These are phyloP conservation scores for Cadophora sp. DNA, from an alignment of 2,329 filamentous ascomycete species.

Conservation along the genomic window DNA sequence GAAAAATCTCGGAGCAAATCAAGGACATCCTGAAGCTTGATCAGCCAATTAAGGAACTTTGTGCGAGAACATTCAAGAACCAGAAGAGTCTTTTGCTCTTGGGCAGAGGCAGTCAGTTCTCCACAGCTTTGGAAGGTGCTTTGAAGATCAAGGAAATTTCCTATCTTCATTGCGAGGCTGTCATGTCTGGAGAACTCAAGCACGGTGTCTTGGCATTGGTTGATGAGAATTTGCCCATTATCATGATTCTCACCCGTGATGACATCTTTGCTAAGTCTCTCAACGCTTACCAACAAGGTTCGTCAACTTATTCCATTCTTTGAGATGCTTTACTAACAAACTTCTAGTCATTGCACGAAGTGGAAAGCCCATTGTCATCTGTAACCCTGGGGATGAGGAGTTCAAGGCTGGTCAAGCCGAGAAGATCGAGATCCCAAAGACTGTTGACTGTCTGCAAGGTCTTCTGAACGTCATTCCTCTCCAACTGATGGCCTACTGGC, in stretches of 20 bases:
- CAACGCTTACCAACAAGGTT: conserved; percentile 97
- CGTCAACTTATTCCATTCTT: conserved; percentile 39
- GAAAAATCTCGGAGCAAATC: conserved; percentile 89
- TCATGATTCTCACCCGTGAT: conserved; percentile 98
- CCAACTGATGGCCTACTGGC: conserved; percentile 98
- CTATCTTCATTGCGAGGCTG: conserved; percentile 98
- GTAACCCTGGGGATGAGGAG: conserved; percentile 88
- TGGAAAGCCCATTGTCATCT: conserved; percentile 98
- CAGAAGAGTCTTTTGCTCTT: conserved; percentile 95
- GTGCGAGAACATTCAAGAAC: conserved; percentile 90
- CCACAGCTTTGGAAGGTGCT: conserved; percentile 94
- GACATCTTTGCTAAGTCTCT: conserved; percentile 98
- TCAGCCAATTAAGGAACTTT: conserved; percentile 92
- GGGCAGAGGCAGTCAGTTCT: conserved; percentile 94
- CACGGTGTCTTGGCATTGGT: conserved; percentile 97
- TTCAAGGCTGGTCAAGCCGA: conserved; percentile 88
- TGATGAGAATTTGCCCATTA: conserved; percentile 97
- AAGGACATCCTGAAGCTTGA: conserved; percentile 90
- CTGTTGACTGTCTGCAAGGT: conserved; percentile 93
- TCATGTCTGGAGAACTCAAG: conserved; percentile 99
- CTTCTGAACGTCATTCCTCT: conserved; percentile 97
- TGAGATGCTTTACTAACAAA: conserved; percentile 40
- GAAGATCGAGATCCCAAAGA: conserved; percentile 97
- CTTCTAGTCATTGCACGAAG: conserved; percentile 85
- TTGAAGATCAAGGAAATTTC: conserved; percentile 99